Base-by-base conservation (phyloP, 345 rosid species). In the Anacardium occidentale region DNA sequence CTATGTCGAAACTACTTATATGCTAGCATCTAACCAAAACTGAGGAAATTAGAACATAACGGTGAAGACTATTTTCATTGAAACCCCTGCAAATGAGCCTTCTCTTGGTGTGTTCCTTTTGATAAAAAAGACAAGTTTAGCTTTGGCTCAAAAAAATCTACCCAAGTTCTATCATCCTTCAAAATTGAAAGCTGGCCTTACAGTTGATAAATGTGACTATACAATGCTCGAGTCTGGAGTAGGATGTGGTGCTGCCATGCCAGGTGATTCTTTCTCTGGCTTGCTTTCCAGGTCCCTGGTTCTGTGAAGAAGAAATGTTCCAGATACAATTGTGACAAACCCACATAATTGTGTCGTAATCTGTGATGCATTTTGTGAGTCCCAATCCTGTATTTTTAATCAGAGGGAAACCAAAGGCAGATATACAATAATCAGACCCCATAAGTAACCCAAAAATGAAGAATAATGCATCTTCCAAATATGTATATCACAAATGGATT, bases 291-390 rank as follows among this genome's bases (percentile, higher is more conserved):
- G 90, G 34, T 95, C 98, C 68, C 85, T 92, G 0, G 98, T 92
- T 81, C 88, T 92, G 80, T 95, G 99, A 62, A 92, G 97, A 52
- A 92, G 91, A 76, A 95, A 95, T 1, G 98, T 92, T 48, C 99
- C 99, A 0, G 92, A 79, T 15, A 95, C 80, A 54, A 95, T 95
- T 11, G 99, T 92, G 21, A 92, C 76, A 44, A 95, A 95, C 65
- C 98, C 99, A 64, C 96, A 92, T 63, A 92, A 26, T 67, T 95
- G 90, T 14, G 97, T 90, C 29, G 78, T 88, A 25, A 95, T 92
- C 74, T 90, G 92, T 0, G 97, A 80, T 40, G 88, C 93, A 62
- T 82, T 85, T 73, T 94, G 99, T 0, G 90, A 69, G 52, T 85
- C 89, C 98, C 98, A 92, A n/a, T 95, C 94, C 99, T 95, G 86